Base-by-base conservation (phyloP, 768 basidiomycete species). In the Rhizopogon vulgaris region DNA sequence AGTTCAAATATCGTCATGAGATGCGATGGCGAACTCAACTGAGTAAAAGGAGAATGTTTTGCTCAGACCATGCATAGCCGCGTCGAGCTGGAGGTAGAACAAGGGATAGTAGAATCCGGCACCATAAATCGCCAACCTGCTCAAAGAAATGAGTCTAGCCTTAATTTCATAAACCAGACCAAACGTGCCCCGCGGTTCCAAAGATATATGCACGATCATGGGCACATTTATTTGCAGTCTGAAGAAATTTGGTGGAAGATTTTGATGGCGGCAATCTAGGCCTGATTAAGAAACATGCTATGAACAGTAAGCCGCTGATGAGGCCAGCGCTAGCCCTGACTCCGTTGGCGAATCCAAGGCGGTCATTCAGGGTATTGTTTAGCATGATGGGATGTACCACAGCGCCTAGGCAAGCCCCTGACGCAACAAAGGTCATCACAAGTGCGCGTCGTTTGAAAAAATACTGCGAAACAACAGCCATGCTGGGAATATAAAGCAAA, bases 301-400 rank as follows among this genome's bases (percentile, higher is more conserved):
- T 57, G 24, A 73, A 22, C 46, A 79, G 59, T 8, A 73, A 56
- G 1, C 60, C 75, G 8, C 67, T 62, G 36, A 73, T 56, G 17
- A 80, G 55, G 38, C 58, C 71, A 0, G 74, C 77, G 49, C 69
- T 75, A 12, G 66, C 70, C 3, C 76, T 69, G 18, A 73, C 72
- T 15, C 72, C 71, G 30, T 67, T 71, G 12, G 64, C 68, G 39
- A 81, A 75, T 3, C 84, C 80, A 14, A 76, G 67, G 3, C 56
- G 57, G 3, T 75, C 73, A 51, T 73, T 75, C 53, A 48, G 55
- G 3, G 59, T 67, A 37, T 74, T 70, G 60, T 87, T 85, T 18
- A 87, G 68, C 70, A 84, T 75, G 57, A 84, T 82, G 2, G 82
- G 80, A 52, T 83, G 81, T 8, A 85, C 58, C 22, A 79, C 71